These are phyloP conservation scores for Sanghuangporus sanghuang DNA, from an alignment of 1,284 basidiomycete species.

Conservation along the genomic window DNA sequence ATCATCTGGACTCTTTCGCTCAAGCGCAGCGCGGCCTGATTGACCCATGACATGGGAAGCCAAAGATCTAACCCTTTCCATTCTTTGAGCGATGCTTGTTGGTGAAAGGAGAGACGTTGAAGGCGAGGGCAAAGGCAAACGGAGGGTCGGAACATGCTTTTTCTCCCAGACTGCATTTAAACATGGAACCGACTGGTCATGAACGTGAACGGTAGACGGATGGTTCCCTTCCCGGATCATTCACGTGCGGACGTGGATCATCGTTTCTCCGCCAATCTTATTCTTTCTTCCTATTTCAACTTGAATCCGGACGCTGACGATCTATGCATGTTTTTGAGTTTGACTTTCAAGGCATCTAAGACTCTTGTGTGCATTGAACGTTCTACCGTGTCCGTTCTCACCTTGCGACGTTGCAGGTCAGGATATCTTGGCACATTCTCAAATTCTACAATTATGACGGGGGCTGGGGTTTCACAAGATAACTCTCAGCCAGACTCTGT, in stretches of 20 bases:
- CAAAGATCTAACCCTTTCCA: slow-evolving; percentile 60
- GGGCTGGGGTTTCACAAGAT: not conserved
- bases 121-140: not conserved
- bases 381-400: not conserved
- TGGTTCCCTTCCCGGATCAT: no score
- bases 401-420: not conserved
- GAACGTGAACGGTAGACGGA: no score
- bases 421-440: not conserved
- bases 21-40: slow-evolving; percentile 41
- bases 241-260: not conserved
- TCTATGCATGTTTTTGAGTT: no score
- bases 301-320: not conserved
- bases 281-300: not conserved
- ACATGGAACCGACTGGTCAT: not conserved
- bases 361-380: not conserved
- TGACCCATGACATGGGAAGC: slow-evolving; percentile 50
- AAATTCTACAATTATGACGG: not conserved
- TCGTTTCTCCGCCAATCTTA: not conserved
- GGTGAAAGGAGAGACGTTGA: not conserved
- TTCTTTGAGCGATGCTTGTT: slow-evolving; percentile 25
- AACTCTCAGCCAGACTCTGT: not conserved
- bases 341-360: no score
- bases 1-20: slow-evolving; percentile 60
- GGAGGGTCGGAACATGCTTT: not conserved
- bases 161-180: not conserved